Base-by-base conservation (phyloP, 2,329 filamentous ascomycete species). In the Claviceps citrina region DNA sequence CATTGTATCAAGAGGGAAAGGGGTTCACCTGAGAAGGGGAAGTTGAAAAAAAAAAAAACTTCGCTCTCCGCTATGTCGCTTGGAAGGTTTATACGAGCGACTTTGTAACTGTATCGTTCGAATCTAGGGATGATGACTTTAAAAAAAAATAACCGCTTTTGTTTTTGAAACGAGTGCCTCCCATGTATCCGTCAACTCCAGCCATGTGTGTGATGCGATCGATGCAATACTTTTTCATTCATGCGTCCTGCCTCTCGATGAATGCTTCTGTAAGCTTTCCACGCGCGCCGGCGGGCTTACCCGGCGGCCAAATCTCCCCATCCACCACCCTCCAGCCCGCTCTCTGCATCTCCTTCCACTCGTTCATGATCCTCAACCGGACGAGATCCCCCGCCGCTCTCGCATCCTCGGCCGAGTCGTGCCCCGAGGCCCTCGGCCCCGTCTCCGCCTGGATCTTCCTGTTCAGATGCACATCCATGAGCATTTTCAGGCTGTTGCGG, bases 401-500 rank as follows among this genome's bases (percentile, higher is more conserved):
- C 0, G 91, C 85, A 54, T 98, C 91, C 57, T 98, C 91, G 20
- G 80, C 81, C 20, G 84, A 93, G 61, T 98, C 91, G 58, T 98
- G 91, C 0, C 91, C 91, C 16, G 64, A 50, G 16, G 65, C 57
- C 33, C 62, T 58, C 3, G 58, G 60, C 0, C 58, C 61, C 47
- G 43, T 71, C 32, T 78, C 81, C 27, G 76, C 75, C 59, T 98
- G 91, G 28, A 98, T 95, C 39, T 78, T 73, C 20, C 78, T 70
- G 42, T 78, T 71, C 6, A 98, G 70, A 44, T 81, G 66, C n/a
- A 62, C 66, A 36, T 76, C 71, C 54, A 80, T 78, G 0, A 98
- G 72, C 43, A 66, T 65, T 53, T 84, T 85, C n/a, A 98, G 71
- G 3, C 82, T 74, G 50, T 83, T 71, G 7, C 91, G 78, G 40